A percentile compares a stretch with the other conserved stretches of the same genome.
Conservation (phyloP, 495 filamentous ascomycete genomes). For the Alectoria sarmentosa region DNA sequence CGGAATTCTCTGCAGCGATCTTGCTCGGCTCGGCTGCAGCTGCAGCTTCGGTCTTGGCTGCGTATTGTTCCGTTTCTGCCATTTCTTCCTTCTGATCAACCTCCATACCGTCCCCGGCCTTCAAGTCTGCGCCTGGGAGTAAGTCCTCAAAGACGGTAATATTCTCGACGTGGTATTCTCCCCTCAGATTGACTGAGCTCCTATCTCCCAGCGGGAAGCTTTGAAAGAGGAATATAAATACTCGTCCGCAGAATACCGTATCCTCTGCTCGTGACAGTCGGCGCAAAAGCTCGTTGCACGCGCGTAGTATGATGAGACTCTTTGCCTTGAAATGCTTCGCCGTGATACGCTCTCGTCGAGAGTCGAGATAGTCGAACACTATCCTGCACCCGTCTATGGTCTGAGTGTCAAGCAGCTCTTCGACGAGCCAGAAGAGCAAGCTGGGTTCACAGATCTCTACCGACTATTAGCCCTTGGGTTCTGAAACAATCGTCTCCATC, state of each 20-base stretch:
- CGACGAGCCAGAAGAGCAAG: conserved; percentile 80
- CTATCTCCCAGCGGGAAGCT: conserved; percentile 93
- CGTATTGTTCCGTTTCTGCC: conserved; percentile 23
- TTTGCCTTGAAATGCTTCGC: conserved; percentile 82
- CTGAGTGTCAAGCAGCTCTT: conserved; percentile 93
- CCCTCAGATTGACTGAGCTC: conserved; percentile 92
- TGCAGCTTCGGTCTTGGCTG: conserved; percentile 23
- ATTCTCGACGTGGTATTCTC: conserved; percentile 95
- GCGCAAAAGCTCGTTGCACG: conserved; percentile 91
- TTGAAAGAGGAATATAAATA: conserved; percentile 97
- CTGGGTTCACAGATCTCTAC: conserved; percentile 76
- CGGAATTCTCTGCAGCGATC: conserved; percentile 27
- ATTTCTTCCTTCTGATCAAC: conserved; percentile 40
- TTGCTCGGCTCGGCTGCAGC: conserved; percentile 32
- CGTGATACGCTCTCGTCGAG: conserved; percentile 77
- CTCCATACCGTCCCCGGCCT: conserved; percentile 39
- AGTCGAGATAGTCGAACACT: conserved; percentile 91
- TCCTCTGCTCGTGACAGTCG: conserved; percentile 90
- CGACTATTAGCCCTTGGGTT: conserved; percentile 27
- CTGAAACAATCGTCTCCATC: conserved; percentile 10
- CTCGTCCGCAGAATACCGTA: conserved; percentile 91
- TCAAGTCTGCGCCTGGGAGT: conserved; percentile 1
- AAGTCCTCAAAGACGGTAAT: conserved; percentile 72
- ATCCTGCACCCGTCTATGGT: conserved; percentile 84
- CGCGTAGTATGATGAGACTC: conserved; percentile 76